Evolutionary conservation across 371 early-diverging fungal genomes (phyloP).

Genomic region (Choanephora cucurbitarum): DNA sequence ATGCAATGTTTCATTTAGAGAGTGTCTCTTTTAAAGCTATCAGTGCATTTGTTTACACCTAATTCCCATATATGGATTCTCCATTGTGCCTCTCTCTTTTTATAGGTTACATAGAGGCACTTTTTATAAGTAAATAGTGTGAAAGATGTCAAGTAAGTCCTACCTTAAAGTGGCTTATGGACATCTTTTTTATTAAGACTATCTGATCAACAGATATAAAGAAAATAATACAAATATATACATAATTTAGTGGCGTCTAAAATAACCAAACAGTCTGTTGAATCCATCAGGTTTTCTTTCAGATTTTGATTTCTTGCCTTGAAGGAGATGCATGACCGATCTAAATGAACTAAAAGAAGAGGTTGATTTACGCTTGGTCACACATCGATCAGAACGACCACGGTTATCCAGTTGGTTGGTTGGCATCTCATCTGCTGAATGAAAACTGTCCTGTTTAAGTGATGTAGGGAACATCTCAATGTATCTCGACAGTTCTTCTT

Average conservation of each 20-base stretch:
- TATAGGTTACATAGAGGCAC: too few relatives aligned
- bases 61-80: not conserved
- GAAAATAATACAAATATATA: not conserved
- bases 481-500: not conserved
- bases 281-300: too few relatives aligned
- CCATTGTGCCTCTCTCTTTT: not conserved
- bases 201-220: constrained; percentile 11
- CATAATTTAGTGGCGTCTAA: constrained; percentile 2
- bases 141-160: too few relatives aligned
- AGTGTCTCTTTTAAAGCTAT: too few relatives aligned
- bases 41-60: too few relatives aligned
- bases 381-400: not conserved
- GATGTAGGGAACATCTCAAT: constrained; percentile 6
- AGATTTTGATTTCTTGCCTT: constrained; percentile 5
- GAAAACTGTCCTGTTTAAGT: too few relatives aligned
- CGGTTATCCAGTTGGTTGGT: too few relatives aligned
- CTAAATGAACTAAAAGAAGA: constrained; percentile 17
- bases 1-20: too few relatives aligned
- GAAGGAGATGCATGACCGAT: constrained; percentile 12
- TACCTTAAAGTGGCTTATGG: too few relatives aligned
- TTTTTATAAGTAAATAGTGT: too few relatives aligned
- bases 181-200: constrained; percentile 1
- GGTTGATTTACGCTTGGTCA: constrained; percentile 15
- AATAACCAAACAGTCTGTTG: too few relatives aligned
- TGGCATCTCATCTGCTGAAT: too few relatives aligned